Base-by-base conservation (phyloP, 768 basidiomycete genomes). In the Boletus eberwhitei region DNA sequence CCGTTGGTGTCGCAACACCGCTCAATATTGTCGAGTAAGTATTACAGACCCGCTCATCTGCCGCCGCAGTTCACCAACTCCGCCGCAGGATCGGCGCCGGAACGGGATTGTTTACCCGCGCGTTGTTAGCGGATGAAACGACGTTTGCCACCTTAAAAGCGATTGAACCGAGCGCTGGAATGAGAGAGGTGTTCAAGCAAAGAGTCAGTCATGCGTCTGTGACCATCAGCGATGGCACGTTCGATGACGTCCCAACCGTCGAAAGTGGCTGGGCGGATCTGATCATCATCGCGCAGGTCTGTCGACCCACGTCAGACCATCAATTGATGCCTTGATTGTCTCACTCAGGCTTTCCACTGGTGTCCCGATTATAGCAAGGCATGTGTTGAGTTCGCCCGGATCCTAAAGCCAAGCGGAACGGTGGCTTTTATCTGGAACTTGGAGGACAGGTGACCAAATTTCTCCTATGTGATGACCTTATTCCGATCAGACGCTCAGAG, bases 371-470 rank as follows among this genome's bases (percentile, higher is more conserved):
- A 85, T 65, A 79, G 83, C 43, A 76, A 74, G 49, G 92, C 94
- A 1, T 78, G 82, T 19, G 71, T 71, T 0, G 94, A 97, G 66
- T 90, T 96, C 61, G 79, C 83, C 8, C 83, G 92, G 32, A 82
- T 94, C 59, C 77, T 97, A 46, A 89, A 88, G 64, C 87, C 90
- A 0, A 71, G 73, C n/a, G 91, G 91, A 3, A 70, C 78, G 1
- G 78, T 88, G 17, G 85, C 79, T 6, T 77, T 91, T 52, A 83
- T 95, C 44, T 98, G 95, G 95, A 98, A 97, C 72, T 74, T 95
- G 31, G 95, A 97, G 69, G 86, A 93, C 70, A 76, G 87, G 86
- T 85, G 54, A 43, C 31, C 2, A 13, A 29, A 17, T 48, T 31
- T 49, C 24, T 21, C 22, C 32, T 13, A 19, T 12, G 6, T 16